Evolutionary conservation across 2,329 filamentous ascomycete genomes (phyloP).

Genomic region (Xylariaceae sp.): DNA sequence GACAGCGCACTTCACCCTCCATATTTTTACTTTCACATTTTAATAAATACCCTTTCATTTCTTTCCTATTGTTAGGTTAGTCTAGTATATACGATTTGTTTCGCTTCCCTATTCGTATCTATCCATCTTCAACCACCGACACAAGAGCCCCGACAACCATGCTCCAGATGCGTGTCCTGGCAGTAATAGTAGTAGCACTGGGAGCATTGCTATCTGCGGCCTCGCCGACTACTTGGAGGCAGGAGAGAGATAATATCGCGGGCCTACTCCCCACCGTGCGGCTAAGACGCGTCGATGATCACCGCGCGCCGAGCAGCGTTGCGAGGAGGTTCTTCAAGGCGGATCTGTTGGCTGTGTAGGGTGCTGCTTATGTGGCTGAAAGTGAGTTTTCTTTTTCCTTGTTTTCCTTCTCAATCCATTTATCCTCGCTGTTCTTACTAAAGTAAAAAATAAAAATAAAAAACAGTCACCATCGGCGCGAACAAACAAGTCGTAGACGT

Average conservation of each 20-base stretch:
- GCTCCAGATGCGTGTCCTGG: too few species aligned
- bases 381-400: slow-evolving; percentile 15
- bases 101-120: too few species aligned
- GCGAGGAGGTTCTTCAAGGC: slow-evolving; percentile 25
- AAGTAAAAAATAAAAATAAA: background rate
- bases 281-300: slow-evolving; percentile 24
- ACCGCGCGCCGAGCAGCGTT: slow-evolving; percentile 24
- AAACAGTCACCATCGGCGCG: slow-evolving; percentile 38
- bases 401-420: background rate
- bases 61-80: too few species aligned
- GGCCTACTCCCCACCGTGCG: slow-evolving; percentile 24
- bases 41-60: too few species aligned
- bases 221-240: too few species aligned
- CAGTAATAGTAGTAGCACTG: slow-evolving; percentile 5
- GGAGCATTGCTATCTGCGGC: background rate
- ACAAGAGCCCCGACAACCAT: too few species aligned
- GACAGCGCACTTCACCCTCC: too few species aligned
- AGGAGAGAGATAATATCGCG: slow-evolving; percentile 12
- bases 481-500: slow-evolving; percentile 40
- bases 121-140: too few species aligned
- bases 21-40: too few species aligned
- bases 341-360: slow-evolving; percentile 26
- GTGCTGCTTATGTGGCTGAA: slow-evolving; percentile 30
- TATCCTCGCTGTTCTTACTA: background rate
- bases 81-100: too few species aligned